phyloP scores from a whole-genome alignment of 2,329 filamentous ascomycete species.

The Aspergillus clavatus region DNA sequence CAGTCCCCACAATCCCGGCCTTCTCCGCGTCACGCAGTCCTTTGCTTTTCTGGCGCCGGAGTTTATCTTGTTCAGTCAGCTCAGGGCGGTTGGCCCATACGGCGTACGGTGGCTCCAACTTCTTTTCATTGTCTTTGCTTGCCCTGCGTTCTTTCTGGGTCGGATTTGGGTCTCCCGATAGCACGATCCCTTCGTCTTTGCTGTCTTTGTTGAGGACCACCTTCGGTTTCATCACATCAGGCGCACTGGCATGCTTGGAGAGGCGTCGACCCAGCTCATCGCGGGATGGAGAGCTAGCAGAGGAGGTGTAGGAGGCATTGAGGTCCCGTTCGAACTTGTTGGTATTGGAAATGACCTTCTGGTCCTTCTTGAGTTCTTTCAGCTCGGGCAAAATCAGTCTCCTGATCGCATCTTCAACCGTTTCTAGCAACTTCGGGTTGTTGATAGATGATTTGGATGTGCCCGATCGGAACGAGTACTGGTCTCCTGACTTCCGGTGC shows the following conservation, averaged over 20 bases:
- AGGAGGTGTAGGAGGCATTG: conserved; percentile 55
- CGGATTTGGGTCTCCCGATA: conserved; percentile 50
- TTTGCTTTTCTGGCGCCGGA: conserved; percentile 52
- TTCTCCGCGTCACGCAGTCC: conserved; percentile 53
- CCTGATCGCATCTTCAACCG: conserved; percentile 88
- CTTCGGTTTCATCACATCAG: conserved; percentile 58
- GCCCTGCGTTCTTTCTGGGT: conserved; percentile 51
- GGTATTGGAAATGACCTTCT: conserved; percentile 69
- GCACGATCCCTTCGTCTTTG: conserved; percentile 54
- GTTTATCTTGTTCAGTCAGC: conserved; percentile 48
- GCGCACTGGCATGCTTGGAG: conserved; percentile 58
- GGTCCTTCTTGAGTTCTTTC: conserved; percentile 83
- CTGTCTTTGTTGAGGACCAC: conserved; percentile 56
- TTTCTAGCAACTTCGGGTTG: conserved; percentile 84
- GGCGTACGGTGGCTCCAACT: conserved; percentile 43
- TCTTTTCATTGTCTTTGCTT: conserved; percentile 47
- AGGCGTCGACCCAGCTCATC: conserved; percentile 52
- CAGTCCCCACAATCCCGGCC: conserved; percentile 51
- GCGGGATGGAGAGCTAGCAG: conserved; percentile 51
- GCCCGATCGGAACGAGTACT: conserved; percentile 56
- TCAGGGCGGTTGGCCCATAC: conserved; percentile 46
- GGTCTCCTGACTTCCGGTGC: conserved; percentile 52
- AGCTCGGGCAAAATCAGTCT: conserved; percentile 86
- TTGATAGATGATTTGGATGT: conserved; percentile 72
- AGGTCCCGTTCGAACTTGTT: conserved; percentile 63